Evolutionary conservation across 495 filamentous ascomycete genomes (phyloP), one percentile per base, ranked within the genome.

Genomic region (Glutinoglossum americanum): DNA sequence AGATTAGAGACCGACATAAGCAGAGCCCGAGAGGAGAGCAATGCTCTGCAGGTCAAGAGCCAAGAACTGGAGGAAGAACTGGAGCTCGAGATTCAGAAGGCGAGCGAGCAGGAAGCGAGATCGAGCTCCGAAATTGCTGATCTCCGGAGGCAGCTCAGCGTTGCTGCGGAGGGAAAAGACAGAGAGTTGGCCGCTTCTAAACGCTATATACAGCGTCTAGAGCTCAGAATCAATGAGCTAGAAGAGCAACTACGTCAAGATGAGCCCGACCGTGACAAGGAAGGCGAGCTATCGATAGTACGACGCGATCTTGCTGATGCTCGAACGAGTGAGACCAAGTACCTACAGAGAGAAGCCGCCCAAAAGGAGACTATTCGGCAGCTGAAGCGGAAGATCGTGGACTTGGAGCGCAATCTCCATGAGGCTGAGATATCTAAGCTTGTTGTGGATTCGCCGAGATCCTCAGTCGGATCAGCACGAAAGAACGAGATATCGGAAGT

Each of bases 1-100:
- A 79, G 76, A 57, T 68, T 82, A 25, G 80, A 84, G 49, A 71
- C 65, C 55, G 81, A 84, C 57, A 65, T 81, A 25, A 73, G 74
- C 58, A 70, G 78, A 13, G 68, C 83, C 13, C 72, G 68, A 57
- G 78, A 81, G 13, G 80, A 84, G 60, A 76, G 75, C 60, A 69
- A 70, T 37, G 57, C 68, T 5, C 64, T 81, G 25, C 32, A 69
- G 32, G 75, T 77, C 51, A 70, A 75, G 30, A 76, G 73, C 21
- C 67, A 72, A n/a, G 67, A 61, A 37, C 54, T 68, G 4, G 71
- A 73, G 37, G 66, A 45, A 37, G 67, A 70, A 55, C 60, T 74
- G 19, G 64, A 60, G 25, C 63, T 70, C 56, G 74, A 75, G 53
- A 69, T 76, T 25, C 72, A 74, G 25, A 70, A 72, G 11, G 68